Evolutionary conservation across 2,329 filamentous ascomycete species (phyloP).

Genomic region (Epichloe baconii): DNA sequence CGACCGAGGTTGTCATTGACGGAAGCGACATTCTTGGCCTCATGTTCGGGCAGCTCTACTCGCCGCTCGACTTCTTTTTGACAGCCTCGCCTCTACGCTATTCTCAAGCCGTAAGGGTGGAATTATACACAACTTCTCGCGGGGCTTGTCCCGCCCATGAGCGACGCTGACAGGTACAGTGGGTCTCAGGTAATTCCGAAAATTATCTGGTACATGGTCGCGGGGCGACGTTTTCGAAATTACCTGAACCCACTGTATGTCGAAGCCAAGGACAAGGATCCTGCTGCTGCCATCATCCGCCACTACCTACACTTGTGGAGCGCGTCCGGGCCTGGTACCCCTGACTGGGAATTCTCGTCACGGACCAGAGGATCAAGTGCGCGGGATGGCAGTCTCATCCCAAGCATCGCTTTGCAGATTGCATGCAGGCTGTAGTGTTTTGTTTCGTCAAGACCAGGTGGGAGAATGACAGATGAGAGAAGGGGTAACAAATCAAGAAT

Average conservation of each 20-base stretch:
- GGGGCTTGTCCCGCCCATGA: not conserved
- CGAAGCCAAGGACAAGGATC: not conserved
- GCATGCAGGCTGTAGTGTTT: not conserved
- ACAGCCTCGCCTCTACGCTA: constrained; percentile 3
- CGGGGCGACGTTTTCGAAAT: too few species aligned
- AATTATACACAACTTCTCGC: constrained; percentile 1
- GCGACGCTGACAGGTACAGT: not conserved
- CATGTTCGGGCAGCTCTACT: constrained; percentile 17
- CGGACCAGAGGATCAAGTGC: constrained; percentile 17
- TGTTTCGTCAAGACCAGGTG: too few species aligned
- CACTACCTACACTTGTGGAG: not conserved
- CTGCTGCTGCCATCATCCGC: not conserved
- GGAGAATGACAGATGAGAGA: too few species aligned
- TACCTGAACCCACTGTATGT: too few species aligned
- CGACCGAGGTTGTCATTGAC: not conserved
- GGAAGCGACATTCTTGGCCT: not conserved
- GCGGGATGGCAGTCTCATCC: constrained; percentile 20
- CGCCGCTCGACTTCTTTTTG: constrained; percentile 10
- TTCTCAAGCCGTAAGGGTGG: not conserved
- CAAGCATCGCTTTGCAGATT: constrained; percentile 19
- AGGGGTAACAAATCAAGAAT: too few species aligned
- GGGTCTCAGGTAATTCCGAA: too few species aligned
- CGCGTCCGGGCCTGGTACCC: constrained; percentile 11
- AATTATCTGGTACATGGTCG: too few species aligned
- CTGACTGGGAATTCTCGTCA: constrained; percentile 14